Evolutionary conservation across 1,284 basidiomycete species (phyloP).

Genomic region (Schizophyllum commune): DNA sequence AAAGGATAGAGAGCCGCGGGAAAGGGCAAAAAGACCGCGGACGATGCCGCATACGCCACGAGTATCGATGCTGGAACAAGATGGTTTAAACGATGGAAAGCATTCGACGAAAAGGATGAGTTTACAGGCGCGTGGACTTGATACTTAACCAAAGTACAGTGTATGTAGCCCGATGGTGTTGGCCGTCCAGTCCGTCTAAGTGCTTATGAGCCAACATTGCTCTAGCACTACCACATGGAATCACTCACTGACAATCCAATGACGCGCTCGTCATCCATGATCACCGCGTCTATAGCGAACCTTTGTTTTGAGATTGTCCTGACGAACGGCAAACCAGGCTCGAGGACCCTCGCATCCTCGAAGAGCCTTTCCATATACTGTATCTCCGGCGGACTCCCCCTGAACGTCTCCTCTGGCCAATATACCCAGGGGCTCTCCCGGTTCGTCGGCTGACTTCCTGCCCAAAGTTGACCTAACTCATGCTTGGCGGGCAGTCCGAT

Average conservation of each 20-base stretch:
- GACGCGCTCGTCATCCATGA: background rate
- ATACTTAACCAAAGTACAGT: no score
- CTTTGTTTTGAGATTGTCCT: background rate
- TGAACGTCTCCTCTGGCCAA: no score
- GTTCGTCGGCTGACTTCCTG: background rate
- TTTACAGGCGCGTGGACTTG: no score
- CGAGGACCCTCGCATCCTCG: background rate
- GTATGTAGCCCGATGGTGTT: background rate
- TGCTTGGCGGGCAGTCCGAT: background rate
- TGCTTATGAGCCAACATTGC: background rate
- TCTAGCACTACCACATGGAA: background rate
- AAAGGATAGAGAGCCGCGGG: background rate
- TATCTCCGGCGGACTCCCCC: no score
- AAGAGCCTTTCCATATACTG: background rate
- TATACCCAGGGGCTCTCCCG: background rate
- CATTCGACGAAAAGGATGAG: background rate
- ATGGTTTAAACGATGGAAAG: background rate
- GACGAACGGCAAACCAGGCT: background rate
- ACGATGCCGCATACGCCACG: background rate
- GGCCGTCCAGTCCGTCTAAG: background rate
- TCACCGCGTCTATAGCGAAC: background rate
- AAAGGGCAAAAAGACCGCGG: background rate
- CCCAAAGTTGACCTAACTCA: background rate
- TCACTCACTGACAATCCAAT: background rate
- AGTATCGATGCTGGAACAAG: background rate